Evolutionary conservation across 1,284 basidiomycete genomes (phyloP), one percentile per base, ranked within the genome.

Genomic region (Anthracocystis setariae): DNA sequence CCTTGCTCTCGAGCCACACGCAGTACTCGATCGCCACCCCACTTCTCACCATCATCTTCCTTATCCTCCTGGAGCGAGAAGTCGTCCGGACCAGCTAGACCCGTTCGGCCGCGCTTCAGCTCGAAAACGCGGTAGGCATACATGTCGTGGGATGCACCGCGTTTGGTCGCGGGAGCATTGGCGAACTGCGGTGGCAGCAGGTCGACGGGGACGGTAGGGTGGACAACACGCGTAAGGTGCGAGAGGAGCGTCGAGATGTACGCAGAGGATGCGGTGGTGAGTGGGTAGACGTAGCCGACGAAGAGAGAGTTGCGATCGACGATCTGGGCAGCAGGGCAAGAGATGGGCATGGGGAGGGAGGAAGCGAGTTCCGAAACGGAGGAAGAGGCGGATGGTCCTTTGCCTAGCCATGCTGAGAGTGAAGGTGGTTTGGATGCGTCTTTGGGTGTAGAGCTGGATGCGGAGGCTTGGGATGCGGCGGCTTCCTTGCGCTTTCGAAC

Each of bases 41-140:
- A 79, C 17, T 69, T 52, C 46, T 82, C 81, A 0, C 81, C 81
- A 49, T 82, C 81, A 35, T 82, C 80, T 23, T 81, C 80, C 35
- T 69, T 56, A 0, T 73, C 79, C 38, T 82, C 74, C 20, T 66
- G 74, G 3, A 75, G 46, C n/a, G 72, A 66, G 53, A 73, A 82
- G 47, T 82, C 81, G n/a, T 65, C 71, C 3, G 80, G 78, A 1
- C 80, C 80, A 8, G 63, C 48, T 3, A 76, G 47, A 0, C 81
- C 81, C 3, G 55, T 56, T 4, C 81, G 63, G 0, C 74, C 80
- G 9, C 61, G 68, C 23, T 79, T 81, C 43, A 82, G 70, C 60
- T 74, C 64, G 29, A 82, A 38, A 9, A 76, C 69, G 18, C 79
- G 73, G 51, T 62, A 78, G 0, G 81, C 81, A 43, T 78, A 77